These are phyloP conservation scores for Colletotrichum sp. DNA, from an alignment of 2,329 filamentous ascomycete species.

Conservation along the genomic window DNA sequence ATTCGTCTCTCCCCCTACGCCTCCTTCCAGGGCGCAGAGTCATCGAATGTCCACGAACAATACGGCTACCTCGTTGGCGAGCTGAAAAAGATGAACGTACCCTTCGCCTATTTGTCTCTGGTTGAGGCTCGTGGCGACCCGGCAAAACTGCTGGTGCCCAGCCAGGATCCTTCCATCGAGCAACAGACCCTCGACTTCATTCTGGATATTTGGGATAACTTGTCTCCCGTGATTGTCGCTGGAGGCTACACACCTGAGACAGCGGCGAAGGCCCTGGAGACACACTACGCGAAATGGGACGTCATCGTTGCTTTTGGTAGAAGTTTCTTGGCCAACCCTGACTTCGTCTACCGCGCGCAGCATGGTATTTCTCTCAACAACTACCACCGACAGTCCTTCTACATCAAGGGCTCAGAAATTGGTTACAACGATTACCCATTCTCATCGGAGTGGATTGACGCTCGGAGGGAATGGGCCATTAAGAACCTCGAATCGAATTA, in stretches of 20 bases:
- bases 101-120: slow-evolving; percentile 31
- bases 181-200: slow-evolving; percentile 31
- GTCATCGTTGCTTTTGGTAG: slow-evolving; percentile 34
- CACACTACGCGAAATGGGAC: slow-evolving; percentile 31
- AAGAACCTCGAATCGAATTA: not conserved
- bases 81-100: slow-evolving; percentile 28
- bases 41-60: slow-evolving; percentile 22
- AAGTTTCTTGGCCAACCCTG: slow-evolving; percentile 32
- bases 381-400: slow-evolving; percentile 31
- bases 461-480: not conserved
- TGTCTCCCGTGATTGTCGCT: slow-evolving; percentile 29
- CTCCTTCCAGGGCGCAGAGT: slow-evolving; percentile 27
- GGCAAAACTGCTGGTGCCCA: slow-evolving; percentile 34
- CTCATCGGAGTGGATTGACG: slow-evolving; percentile 3
- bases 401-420: slow-evolving; percentile 5
- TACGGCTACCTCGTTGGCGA: slow-evolving; percentile 30
- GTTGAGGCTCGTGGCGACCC: slow-evolving; percentile 32
- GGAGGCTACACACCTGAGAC: slow-evolving; percentile 27
- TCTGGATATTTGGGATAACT: slow-evolving; percentile 32
- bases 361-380: slow-evolving; percentile 25
- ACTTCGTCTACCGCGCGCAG: slow-evolving; percentile 30
- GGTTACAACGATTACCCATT: slow-evolving; percentile 9
- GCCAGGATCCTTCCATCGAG: slow-evolving; percentile 37
- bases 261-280: slow-evolving; percentile 25
- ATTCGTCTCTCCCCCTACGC: slow-evolving; percentile 41